Evolutionary conservation across 139 green algal species (phyloP), one percentile per base, ranked within the genome.

Genomic region (Volvox africanus): DNA sequence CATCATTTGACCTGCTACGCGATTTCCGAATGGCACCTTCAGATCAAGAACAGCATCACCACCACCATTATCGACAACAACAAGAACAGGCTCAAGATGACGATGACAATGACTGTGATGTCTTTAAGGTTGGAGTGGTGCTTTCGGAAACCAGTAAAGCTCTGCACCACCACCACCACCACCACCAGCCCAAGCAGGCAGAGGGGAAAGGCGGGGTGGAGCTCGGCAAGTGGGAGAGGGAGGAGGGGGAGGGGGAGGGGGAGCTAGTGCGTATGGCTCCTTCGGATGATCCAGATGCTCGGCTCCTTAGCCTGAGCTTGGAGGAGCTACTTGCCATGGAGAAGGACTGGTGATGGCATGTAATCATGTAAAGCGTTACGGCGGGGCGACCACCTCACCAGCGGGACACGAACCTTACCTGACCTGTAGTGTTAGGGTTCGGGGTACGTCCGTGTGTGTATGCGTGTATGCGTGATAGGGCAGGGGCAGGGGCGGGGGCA

Each of bases 271-370:
- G 17, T 13, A 73, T 91, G 37, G 73, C 89, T 12, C 26, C 81
- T 14, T 50, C 75, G 17, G 82, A 93, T 55, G 92, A 94, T 50
- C 92, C 92, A 32, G 92, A 94, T 26, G 77, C 62, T 0, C 88
- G 35, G 81, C 77, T 95, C 50, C 44, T 95, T 37, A 55, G 83
- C 2, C 87, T 95, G 26, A 91, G 81, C n/a, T 65, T 91, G 67
- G 91, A 93, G 76, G 69, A 95, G 85, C 75, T 95, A 77, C 76
- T 94, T n/a, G 81, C 76, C n/a, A n/a, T 94, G 90, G 90, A 76
- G 68, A 83, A 91, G 77, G 78, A 93, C 68, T 80, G 68, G 36
- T 89, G 84, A 88, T 24, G 65, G 24, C 9, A 55, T 5, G n/a
- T n/a, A n/a, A n/a, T n/a, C n/a, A n/a, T n/a, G n/a, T n/a, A n/a